phyloP scores from a whole-genome alignment of 352 stramenopile species.

The Elongisporangium prolatum region DNA sequence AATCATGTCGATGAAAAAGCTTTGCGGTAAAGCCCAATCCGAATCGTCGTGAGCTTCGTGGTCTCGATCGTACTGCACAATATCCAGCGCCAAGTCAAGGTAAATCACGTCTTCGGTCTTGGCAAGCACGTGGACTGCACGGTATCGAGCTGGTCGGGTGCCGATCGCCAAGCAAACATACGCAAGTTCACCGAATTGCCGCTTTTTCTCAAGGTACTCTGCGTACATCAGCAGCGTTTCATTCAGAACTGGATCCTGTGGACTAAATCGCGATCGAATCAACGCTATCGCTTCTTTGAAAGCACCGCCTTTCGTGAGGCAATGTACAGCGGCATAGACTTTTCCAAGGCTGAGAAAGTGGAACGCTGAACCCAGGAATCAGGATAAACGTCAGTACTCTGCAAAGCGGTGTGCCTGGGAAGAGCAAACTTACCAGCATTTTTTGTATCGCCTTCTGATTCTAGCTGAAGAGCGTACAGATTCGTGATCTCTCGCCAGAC shows the following conservation, averaged over 20 bases:
- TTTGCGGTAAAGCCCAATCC: slow-evolving; percentile 28
- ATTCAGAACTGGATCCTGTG: slow-evolving; percentile 30
- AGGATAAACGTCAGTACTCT: not conserved
- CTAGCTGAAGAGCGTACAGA: slow-evolving; percentile 57
- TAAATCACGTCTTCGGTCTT: slow-evolving; percentile 23
- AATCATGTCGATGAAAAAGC: slow-evolving; percentile 36
- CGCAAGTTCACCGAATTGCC: slow-evolving; percentile 25
- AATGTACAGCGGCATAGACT: slow-evolving; percentile 36
- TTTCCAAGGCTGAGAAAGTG: slow-evolving; percentile 61
- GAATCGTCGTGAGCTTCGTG: not conserved
- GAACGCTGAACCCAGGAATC: slow-evolving; percentile 21
- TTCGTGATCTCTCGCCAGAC: slow-evolving; percentile 66
- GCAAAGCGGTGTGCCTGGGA: not conserved
- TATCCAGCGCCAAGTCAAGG: slow-evolving; percentile 25
- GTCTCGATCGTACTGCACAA: slow-evolving; percentile 9
- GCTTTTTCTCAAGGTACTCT: slow-evolving; percentile 28
- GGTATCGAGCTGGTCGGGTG: slow-evolving; percentile 12
- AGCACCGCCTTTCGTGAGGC: slow-evolving; percentile 28
- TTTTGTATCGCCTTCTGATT: slow-evolving; percentile 36
- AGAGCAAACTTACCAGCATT: slow-evolving; percentile 22
- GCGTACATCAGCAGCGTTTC: slow-evolving; percentile 34
- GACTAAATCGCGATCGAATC: slow-evolving; percentile 33
- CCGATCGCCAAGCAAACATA: slow-evolving; percentile 20
- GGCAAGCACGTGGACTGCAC: slow-evolving; percentile 24
- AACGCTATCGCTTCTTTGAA: slow-evolving; percentile 60